Evolutionary conservation across 2,329 filamentous ascomycete genomes (phyloP).

Genomic region (Chaetomiaceae sp.): DNA sequence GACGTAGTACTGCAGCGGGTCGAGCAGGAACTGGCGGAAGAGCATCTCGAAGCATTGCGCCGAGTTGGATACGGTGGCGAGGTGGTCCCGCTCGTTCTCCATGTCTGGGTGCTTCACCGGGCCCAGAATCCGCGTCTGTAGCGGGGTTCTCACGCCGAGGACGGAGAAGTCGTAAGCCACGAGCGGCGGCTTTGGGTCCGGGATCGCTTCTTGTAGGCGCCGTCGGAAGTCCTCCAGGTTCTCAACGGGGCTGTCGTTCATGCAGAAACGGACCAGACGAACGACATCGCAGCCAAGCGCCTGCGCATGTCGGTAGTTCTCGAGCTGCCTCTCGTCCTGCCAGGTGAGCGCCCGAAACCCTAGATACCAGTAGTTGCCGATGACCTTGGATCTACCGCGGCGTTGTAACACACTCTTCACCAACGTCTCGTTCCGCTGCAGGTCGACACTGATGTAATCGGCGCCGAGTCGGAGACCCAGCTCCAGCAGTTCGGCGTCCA

Average conservation of each 20-base stretch:
- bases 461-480: constrained; percentile 61
- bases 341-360: constrained; percentile 45
- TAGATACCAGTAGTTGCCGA: constrained; percentile 50
- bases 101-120: constrained; percentile 43
- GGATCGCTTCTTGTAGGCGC: constrained; percentile 37
- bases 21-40: constrained; percentile 55
- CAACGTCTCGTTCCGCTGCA: constrained; percentile 47
- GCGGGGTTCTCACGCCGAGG: constrained; percentile 36
- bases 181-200: constrained; percentile 44
- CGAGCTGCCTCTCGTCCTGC: constrained; percentile 47
- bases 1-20: constrained; percentile 63
- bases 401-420: constrained; percentile 44
- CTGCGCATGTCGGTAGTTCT: constrained; percentile 49
- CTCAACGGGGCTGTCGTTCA: constrained; percentile 48
- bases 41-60: constrained; percentile 52
- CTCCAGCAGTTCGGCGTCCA: constrained; percentile 53
- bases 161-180: constrained; percentile 42
- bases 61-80: constrained; percentile 47
- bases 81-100: constrained; percentile 36
- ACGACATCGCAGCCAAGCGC: constrained; percentile 55
- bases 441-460: constrained; percentile 58
- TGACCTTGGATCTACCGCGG: constrained; percentile 54
- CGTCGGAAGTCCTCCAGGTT: constrained; percentile 45
- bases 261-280: constrained; percentile 52
- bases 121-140: constrained; percentile 45